These are phyloP conservation scores for Penicillium sp. DNA, from an alignment of 2,329 filamentous ascomycete species.

Conservation along the genomic window DNA sequence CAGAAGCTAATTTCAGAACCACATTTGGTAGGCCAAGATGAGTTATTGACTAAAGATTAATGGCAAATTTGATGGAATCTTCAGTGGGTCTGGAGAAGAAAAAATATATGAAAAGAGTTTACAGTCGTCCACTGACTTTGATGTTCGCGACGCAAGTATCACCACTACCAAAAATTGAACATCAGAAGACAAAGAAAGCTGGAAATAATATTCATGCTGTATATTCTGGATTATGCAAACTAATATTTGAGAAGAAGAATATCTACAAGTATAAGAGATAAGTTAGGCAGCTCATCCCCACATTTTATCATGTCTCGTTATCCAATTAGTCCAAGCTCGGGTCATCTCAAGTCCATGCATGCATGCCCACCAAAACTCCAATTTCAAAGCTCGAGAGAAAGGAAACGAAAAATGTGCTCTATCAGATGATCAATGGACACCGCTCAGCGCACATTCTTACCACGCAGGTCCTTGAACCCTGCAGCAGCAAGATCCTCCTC, in stretches of 20 bases:
- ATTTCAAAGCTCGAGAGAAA: neutral
- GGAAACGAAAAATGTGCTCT: neutral
- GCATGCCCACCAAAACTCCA: conserved; percentile 2
- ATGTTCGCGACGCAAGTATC: neutral
- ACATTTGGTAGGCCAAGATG: too few species aligned
- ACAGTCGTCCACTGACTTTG: neutral
- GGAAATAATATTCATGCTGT: neutral
- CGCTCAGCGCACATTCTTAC: conserved; percentile 12
- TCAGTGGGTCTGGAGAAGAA: neutral
- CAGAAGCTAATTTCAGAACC: neutral
- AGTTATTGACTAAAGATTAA: neutral
- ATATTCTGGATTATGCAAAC: neutral
- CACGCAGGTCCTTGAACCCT: conserved; percentile 13
- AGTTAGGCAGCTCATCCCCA: neutral
- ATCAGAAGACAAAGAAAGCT: neutral
- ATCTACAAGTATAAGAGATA: neutral
- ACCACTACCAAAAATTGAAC: neutral
- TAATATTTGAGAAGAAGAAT: neutral
- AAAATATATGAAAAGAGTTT: neutral
- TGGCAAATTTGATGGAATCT: neutral
- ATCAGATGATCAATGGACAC: too few species aligned
- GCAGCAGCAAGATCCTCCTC: conserved; percentile 16
- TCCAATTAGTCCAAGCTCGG: neutral
- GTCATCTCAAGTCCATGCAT: neutral
- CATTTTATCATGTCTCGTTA: neutral